Conservation (phyloP, 202 grass and related monocot species). For the Hordeum pubiflorum region DNA sequence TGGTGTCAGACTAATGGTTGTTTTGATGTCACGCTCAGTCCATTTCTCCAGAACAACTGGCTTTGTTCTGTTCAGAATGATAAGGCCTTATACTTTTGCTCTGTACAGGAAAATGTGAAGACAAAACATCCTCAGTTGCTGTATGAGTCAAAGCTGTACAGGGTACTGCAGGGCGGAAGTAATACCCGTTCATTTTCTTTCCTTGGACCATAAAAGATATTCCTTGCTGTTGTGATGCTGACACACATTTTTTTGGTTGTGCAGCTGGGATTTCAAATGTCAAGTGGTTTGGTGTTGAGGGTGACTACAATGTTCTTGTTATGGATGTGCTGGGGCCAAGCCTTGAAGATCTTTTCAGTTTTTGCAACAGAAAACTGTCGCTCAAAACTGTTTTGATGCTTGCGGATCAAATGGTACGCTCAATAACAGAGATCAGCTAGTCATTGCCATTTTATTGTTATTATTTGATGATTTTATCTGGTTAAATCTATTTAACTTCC, state of each 20-base stretch:
- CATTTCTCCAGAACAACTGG: not conserved
- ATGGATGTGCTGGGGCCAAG: conserved; percentile 7
- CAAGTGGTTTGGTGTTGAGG: conserved; percentile 53
- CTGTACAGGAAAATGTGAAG: conserved; percentile 20
- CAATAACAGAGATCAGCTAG: not conserved
- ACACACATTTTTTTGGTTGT: not conserved
- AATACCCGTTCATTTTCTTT: not conserved
- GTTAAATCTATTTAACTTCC: not conserved
- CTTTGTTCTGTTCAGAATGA: conserved; percentile 10
- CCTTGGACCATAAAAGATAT: not conserved
- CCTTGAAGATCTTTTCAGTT: conserved; percentile 7
- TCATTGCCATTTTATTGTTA: not conserved
- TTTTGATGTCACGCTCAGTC: conserved; percentile 12
- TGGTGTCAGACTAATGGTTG: conserved; percentile 10
- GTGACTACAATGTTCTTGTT: conserved; percentile 35
- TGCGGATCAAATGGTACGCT: conserved; percentile 84
- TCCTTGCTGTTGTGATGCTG: not conserved
- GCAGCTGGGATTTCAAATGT: conserved; percentile 13
- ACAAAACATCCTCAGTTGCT: conserved; percentile 7
- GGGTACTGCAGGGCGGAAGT: conserved; percentile 58
- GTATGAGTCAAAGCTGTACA: conserved; percentile 89
- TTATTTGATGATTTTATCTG: not conserved
- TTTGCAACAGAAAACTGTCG: conserved; percentile 26
- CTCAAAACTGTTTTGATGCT: conserved; percentile 92
- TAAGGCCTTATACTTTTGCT: not conserved